These are phyloP conservation scores for Tolypocladium ophioglossoides DNA, from an alignment of 2,329 filamentous ascomycete species.

Conservation along the genomic window DNA sequence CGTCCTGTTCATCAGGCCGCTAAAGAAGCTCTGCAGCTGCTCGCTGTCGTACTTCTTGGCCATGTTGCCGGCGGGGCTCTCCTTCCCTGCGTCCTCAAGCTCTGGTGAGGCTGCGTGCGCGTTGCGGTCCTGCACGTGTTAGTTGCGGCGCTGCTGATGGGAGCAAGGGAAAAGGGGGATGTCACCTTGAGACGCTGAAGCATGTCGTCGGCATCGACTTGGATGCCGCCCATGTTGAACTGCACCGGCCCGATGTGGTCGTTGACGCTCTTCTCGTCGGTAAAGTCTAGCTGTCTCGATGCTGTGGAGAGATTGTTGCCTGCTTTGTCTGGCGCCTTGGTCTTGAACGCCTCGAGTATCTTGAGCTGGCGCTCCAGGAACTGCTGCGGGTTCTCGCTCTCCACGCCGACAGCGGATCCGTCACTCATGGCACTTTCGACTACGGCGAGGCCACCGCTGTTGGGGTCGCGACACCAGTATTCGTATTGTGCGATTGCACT, in stretches of 20 bases:
- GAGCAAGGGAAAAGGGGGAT: no score
- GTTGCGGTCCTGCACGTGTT: conserved; percentile 41
- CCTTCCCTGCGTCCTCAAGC: conserved; percentile 24
- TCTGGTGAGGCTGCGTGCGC: conserved; percentile 38
- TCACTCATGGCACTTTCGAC: conserved; percentile 29
- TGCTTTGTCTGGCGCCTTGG: conserved; percentile 40
- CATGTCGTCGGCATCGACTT: conserved; percentile 92
- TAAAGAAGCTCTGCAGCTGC: conserved; percentile 49
- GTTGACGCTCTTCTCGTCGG: conserved; percentile 41
- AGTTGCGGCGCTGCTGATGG: conserved; percentile 4
- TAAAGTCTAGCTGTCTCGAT: conserved; percentile 19
- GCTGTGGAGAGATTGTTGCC: conserved; percentile 10
- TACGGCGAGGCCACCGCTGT: conserved; percentile 41
- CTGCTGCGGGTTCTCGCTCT: conserved; percentile 55
- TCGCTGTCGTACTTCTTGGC: conserved; percentile 38
- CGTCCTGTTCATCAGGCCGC: conserved; percentile 47
- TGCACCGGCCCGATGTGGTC: conserved; percentile 91
- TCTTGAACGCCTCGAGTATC: conserved; percentile 55
- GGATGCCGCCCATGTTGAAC: conserved; percentile 97
- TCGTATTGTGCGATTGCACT: conserved; percentile 66
- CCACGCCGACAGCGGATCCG: conserved; percentile 20
- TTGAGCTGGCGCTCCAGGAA: conserved; percentile 70
- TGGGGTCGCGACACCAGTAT: conserved; percentile 67
- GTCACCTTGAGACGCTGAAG: conserved; percentile 72
- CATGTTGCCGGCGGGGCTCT: conserved; percentile 29